These are phyloP conservation scores for Mycosphaerella sp. DNA, from an alignment of 2,329 filamentous ascomycete species.

Conservation along the genomic window DNA sequence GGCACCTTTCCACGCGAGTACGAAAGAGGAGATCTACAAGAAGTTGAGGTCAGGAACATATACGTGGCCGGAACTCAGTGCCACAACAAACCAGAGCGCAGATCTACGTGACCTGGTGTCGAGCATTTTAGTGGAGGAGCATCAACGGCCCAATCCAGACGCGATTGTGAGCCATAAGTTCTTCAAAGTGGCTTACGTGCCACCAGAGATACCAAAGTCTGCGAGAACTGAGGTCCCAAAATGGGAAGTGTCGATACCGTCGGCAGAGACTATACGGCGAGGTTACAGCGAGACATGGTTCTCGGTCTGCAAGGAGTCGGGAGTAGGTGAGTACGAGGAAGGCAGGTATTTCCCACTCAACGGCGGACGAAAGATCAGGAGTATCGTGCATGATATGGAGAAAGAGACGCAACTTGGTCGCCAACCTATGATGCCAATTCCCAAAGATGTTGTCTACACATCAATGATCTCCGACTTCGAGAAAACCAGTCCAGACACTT, in stretches of 20 bases:
- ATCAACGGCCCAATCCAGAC: slow-evolving; percentile 68
- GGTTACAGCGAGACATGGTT: slow-evolving; percentile 49
- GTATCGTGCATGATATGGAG: slow-evolving; percentile 46
- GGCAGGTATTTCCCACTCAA: slow-evolving; percentile 44
- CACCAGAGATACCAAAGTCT: slow-evolving; percentile 44
- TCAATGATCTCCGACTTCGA: slow-evolving; percentile 34
- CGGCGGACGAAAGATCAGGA: slow-evolving; percentile 44
- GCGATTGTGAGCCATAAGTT: slow-evolving; percentile 73
- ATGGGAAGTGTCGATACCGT: slow-evolving; percentile 44
- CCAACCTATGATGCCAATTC: slow-evolving; percentile 46
- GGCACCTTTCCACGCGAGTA: slow-evolving; percentile 90
- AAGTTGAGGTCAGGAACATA: slow-evolving; percentile 66
- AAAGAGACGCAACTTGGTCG: slow-evolving; percentile 44
- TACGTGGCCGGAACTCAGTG: slow-evolving; percentile 66
- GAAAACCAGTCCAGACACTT: slow-evolving; percentile 28
- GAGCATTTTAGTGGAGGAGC: slow-evolving; percentile 67
- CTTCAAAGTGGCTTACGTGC: slow-evolving; percentile 71
- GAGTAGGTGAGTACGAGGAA: slow-evolving; percentile 44
- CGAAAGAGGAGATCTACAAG: slow-evolving; percentile 76
- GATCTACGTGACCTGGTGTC: slow-evolving; percentile 75
- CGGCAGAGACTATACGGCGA: slow-evolving; percentile 39
- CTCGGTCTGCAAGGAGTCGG: slow-evolving; percentile 45
- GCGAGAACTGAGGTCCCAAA: slow-evolving; percentile 43
- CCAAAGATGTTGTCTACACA: slow-evolving; percentile 44
- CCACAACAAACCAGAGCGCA: slow-evolving; percentile 63